Evolutionary conservation across 2,329 filamentous ascomycete species (phyloP), one percentile per base, ranked within the genome.

Genomic region (Thelonectria blattea): DNA sequence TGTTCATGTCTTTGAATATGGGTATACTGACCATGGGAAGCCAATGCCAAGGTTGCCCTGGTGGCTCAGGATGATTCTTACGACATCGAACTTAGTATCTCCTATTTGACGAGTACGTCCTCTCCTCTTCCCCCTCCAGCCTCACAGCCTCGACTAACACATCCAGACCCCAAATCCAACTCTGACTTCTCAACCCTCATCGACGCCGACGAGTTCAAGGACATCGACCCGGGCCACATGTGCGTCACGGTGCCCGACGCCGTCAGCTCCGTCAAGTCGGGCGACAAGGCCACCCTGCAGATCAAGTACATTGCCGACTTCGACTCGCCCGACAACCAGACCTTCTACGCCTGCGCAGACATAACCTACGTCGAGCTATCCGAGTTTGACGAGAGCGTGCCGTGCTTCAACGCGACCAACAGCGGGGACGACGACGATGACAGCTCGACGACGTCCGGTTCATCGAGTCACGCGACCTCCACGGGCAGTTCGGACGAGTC

Each of bases 61-160:
- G 80, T 83, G 3, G 80, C 83, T 41, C 83, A 86, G 54, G 81
- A 86, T 56, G 82, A 86, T 56, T 83, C 85, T 4, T 86, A 79
- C 67, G 77, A 81, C 47, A 74, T 86, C 20, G 77, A 82, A 43
- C 75, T 88, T 22, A 78, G 81, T 56, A 79, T 88, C 56, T 83
- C 85, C 0, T 82, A 84, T 61, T 70, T 72, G 39, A 76, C 81
- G 60, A 75, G 85, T 85, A 74, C 61, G 78, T 18, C 14, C 3
- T 14, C 18, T 20, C 12, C 8, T 42, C 32, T 17, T 2, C 39
- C 22, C 22, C 22, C 22, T 24, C 22, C 22, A 24, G 6, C 11
- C 1, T 11, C 17, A 27, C 8, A 2, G 15, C 42, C 15, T 8
- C 34, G n/a, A 12, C 49, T 46, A 24, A 49, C 52, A 34, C n/a